Evolutionary conservation across 805 yeast genomes (phyloP).

Genomic region (Zygosaccharomyces lentus): DNA sequence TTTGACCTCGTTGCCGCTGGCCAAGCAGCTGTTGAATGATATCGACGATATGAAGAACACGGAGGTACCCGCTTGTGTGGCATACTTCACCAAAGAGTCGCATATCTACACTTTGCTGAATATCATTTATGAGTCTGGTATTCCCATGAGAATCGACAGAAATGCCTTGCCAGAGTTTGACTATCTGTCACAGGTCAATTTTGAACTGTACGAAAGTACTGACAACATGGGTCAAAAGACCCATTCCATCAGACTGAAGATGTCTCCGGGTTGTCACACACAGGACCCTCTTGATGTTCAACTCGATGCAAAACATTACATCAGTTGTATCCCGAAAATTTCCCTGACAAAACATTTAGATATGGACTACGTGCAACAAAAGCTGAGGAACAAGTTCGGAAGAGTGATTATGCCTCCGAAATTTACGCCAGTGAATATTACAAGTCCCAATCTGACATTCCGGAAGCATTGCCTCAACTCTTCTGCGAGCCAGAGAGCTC

Average conservation of each 20-base stretch:
- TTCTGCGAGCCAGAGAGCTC: conserved; percentile 18
- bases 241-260: conserved; percentile 84
- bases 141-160: conserved; percentile 93
- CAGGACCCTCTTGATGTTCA: conserved; percentile 97
- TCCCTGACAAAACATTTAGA: conserved; percentile 90
- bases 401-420: conserved; percentile 89
- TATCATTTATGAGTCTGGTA: conserved; percentile 82
- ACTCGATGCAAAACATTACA: conserved; percentile 91
- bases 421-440: conserved; percentile 82
- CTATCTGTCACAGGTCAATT: conserved; percentile 87
- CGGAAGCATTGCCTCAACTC: conserved; percentile 20
- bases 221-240: conserved; percentile 69
- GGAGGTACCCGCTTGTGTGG: conserved; percentile 77
- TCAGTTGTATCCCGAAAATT: conserved; percentile 89
- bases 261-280: conserved; percentile 97
- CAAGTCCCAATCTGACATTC: conserved; percentile 51
- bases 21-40: conserved; percentile 79
- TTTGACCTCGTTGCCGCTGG: conserved; percentile 87
- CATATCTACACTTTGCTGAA: conserved; percentile 93
- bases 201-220: conserved; percentile 83
- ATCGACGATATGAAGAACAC: conserved; percentile 72
- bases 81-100: conserved; percentile 94
- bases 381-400: conserved; percentile 71
- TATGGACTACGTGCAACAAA: conserved; percentile 79
- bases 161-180: conserved; percentile 96